Evolutionary conservation across 495 filamentous ascomycete genomes (phyloP), one percentile per base, ranked within the genome.

Genomic region (Neurospora intermedia): DNA sequence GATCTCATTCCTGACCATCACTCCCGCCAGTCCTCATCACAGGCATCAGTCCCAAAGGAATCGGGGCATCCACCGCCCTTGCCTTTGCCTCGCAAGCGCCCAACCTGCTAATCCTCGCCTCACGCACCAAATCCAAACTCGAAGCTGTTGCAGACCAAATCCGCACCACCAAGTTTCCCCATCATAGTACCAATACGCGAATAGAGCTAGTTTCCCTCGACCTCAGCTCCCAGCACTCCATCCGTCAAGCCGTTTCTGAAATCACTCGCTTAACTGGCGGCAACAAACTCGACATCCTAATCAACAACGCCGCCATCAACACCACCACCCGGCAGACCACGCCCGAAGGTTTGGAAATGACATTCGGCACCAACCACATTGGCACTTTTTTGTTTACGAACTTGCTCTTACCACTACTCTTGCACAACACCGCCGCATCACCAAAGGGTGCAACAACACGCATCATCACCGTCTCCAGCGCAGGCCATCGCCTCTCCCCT

Each of bases 321-420:
- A 77, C 80, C 5, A 81, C 81, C 1, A 79, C 80, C 0, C 76
- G 78, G 20, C 77, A 74, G 69, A 80, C 69, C 71, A 83, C 74
- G 0, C 82, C 76, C 71, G 82, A 85, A 54, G 82, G 86, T 16
- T 88, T 89, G 78, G 85, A 88, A 72, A 82, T 87, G 75, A 89
- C 90, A 77, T 84, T 86, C 2, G 82, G 85, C 40, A 86, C 85
- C 16, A 91, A 90, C 76, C 87, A 90, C 74, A 83, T 88, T 39
- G 88, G 87, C 0, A 86, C 88, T 38, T 89, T 89, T 62, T 78
- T 90, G 6, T 80, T 91, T 40, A 89, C 87, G 6, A 87, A 86
- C 74, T 75, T 90, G 70, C 80, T 90, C 11, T 82, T 88, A 46
- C 79, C 81, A n/a, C n/a, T n/a, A 1, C 82, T 87, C 41, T 74